A percentile compares a stretch with the other conserved stretches of the same genome.
These are phyloP conservation scores for Urostyla sp. DNA, from an alignment of 73 alveolate genomes.

Conservation along the genomic window DNA sequence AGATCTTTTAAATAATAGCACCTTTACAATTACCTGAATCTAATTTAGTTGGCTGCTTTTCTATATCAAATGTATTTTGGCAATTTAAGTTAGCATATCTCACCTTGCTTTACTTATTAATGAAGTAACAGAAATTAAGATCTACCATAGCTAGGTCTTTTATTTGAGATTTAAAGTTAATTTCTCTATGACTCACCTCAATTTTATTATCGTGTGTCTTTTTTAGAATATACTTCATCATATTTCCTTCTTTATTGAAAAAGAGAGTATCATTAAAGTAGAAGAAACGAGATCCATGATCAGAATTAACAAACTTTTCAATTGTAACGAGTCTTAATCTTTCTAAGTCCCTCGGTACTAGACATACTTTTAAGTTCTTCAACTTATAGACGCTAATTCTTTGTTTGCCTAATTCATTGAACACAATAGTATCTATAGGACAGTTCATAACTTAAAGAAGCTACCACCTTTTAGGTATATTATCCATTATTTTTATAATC, in stretches of 20 bases:
- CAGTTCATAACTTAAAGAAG: too few relatives aligned
- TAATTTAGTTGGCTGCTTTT: conserved; percentile 18
- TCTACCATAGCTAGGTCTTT: conserved; percentile 27
- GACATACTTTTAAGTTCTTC: conserved; percentile 18
- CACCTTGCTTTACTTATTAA: conserved; percentile 15
- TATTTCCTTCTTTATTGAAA: conserved; percentile 22
- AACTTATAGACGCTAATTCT: conserved; percentile 23
- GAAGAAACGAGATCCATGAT: too few relatives aligned
- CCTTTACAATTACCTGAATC: conserved; percentile 46
- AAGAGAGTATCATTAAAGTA: conserved; percentile 18
- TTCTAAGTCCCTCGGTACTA: conserved; percentile 7
- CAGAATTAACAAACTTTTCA: conserved; percentile 12
- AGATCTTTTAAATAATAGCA: conserved; percentile 26
- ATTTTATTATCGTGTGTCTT: too few relatives aligned
- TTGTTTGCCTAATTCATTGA: too few relatives aligned
- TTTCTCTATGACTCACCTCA: not conserved
- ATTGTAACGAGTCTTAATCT: not conserved
- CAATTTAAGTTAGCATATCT: conserved; percentile 17
- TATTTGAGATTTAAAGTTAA: conserved; percentile 19
- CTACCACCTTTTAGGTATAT: too few relatives aligned
- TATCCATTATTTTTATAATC: too few relatives aligned
- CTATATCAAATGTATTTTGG: conserved; percentile 25
- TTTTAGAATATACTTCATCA: conserved; percentile 4
- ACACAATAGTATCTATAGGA: too few relatives aligned
- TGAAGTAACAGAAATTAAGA: conserved; percentile 1